Conservation (phyloP, 352 stramenopile species). For the Globisporangium iwayamae region DNA sequence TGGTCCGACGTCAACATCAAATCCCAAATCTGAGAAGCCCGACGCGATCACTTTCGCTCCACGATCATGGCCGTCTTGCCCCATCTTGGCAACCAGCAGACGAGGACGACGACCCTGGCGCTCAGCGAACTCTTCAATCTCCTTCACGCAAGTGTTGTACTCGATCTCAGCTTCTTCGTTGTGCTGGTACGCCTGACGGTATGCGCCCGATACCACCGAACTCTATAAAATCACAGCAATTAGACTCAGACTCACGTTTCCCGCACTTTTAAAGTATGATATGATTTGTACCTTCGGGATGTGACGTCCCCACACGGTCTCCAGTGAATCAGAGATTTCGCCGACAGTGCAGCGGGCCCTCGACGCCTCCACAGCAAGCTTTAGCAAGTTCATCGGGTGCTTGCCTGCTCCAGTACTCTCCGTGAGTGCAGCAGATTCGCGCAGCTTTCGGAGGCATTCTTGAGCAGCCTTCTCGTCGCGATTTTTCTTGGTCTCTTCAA, state of each 20-base stretch:
- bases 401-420: slow-evolving; percentile 74
- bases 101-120: slow-evolving; percentile 90
- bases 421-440: slow-evolving; percentile 48
- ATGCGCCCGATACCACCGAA: slow-evolving; percentile 54
- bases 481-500: slow-evolving; percentile 81
- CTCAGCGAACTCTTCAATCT: slow-evolving; percentile 92
- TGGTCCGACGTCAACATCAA: slow-evolving; percentile 96
- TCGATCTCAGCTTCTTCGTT: slow-evolving; percentile 72
- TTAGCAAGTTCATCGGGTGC: slow-evolving; percentile 93
- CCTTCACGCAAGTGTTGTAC: slow-evolving; percentile 85
- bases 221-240: slow-evolving; percentile 22
- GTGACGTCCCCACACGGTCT: slow-evolving; percentile 95
- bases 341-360: slow-evolving; percentile 90
- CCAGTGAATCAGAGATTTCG: slow-evolving; percentile 94
- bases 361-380: slow-evolving; percentile 91
- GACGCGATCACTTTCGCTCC: slow-evolving; percentile 96
- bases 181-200: slow-evolving; percentile 50
- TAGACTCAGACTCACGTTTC: not conserved
- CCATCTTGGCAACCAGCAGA: slow-evolving; percentile 96
- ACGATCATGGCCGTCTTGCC: slow-evolving; percentile 96
- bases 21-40: slow-evolving; percentile 96
- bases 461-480: slow-evolving; percentile 79
- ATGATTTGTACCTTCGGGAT: slow-evolving; percentile 54
- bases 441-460: slow-evolving; percentile 39
- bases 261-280: not conserved